These are phyloP conservation scores for Zygnema cylindricum DNA, from an alignment of 139 green algal genomes.

Conservation along the genomic window DNA sequence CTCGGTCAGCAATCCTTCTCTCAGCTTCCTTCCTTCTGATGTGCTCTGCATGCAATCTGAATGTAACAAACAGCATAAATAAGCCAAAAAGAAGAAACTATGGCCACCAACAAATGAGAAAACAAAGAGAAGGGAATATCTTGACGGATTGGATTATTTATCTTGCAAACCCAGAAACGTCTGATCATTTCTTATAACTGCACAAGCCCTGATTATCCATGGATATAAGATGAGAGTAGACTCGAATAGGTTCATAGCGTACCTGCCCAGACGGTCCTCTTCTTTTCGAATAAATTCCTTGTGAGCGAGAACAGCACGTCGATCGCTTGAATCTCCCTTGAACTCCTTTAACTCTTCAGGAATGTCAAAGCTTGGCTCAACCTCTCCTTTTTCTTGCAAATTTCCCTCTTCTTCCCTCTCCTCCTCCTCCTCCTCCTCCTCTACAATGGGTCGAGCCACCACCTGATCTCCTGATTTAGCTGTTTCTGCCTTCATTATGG, in stretches of 20 bases:
- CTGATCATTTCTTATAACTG: too few relatives aligned
- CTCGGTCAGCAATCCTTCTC: constrained; percentile 5
- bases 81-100: too few relatives aligned
- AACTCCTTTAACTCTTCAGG: constrained; percentile 51
- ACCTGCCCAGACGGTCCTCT: constrained; percentile 40
- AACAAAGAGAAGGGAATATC: too few relatives aligned
- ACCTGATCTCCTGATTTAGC: not conserved
- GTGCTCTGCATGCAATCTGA: constrained; percentile 33
- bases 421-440: constrained; percentile 10
- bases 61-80: too few relatives aligned
- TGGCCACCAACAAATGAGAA: too few relatives aligned
- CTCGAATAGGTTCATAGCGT: too few relatives aligned
- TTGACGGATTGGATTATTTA: too few relatives aligned
- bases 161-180: too few relatives aligned
- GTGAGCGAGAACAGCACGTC: constrained; percentile 49
- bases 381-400: constrained; percentile 32
- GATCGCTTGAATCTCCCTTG: constrained; percentile 40
- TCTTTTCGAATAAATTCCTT: constrained; percentile 48
- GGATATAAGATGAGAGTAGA: too few relatives aligned
- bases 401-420: constrained; percentile 9
- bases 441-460: too few relatives aligned
- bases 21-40: constrained; percentile 32
- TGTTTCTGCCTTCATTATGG: constrained; percentile 3
- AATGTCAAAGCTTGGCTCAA: constrained; percentile 47
- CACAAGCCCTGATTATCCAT: too few relatives aligned